These are phyloP conservation scores for Aspergillus ochraceoroseus DNA, from an alignment of 2,329 filamentous ascomycete genomes.

Conservation along the genomic window DNA sequence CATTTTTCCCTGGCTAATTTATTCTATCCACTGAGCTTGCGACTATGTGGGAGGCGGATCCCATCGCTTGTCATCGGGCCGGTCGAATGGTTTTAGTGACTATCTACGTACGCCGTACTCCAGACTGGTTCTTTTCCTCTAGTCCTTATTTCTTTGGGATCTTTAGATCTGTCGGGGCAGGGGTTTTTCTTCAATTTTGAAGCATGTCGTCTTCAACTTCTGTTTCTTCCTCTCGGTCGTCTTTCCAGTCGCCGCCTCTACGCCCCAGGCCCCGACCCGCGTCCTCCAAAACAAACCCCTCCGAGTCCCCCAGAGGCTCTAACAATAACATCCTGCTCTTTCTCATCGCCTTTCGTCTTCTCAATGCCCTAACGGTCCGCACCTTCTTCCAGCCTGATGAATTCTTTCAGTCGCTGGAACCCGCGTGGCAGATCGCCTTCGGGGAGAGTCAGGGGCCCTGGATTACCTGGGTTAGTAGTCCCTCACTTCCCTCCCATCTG, in stretches of 20 bases:
- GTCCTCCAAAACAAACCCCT: slow-evolving; percentile 10
- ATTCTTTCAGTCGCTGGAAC: slow-evolving; percentile 92
- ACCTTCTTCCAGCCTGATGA: slow-evolving; percentile 99
- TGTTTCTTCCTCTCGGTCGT: neutral
- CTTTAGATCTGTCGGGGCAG: too few species aligned
- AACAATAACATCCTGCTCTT: slow-evolving; percentile 38
- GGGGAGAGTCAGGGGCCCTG: slow-evolving; percentile 72
- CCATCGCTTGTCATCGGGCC: slow-evolving; percentile 10
- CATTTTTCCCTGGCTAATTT: too few species aligned
- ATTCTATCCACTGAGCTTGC: too few species aligned
- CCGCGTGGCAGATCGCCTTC: slow-evolving; percentile 86
- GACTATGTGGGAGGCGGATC: slow-evolving; percentile 10
- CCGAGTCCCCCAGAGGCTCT: slow-evolving; percentile 12
- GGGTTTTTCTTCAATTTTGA: too few species aligned
- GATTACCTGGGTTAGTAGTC: slow-evolving; percentile 79
- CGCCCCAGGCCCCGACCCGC: slow-evolving; percentile 16
- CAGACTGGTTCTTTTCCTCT: neutral
- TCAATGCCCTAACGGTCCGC: slow-evolving; percentile 70
- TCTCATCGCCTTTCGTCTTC: slow-evolving; percentile 64
- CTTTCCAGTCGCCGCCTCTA: slow-evolving; percentile 7
- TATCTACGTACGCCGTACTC: neutral
- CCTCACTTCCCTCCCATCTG: slow-evolving; percentile 1
- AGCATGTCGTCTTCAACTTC: slow-evolving; percentile 1
- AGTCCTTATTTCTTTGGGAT: too few species aligned
- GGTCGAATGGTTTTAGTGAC: neutral